These are phyloP conservation scores for Phytopythium sindhum DNA, from an alignment of 352 stramenopile species.

Conservation along the genomic window DNA sequence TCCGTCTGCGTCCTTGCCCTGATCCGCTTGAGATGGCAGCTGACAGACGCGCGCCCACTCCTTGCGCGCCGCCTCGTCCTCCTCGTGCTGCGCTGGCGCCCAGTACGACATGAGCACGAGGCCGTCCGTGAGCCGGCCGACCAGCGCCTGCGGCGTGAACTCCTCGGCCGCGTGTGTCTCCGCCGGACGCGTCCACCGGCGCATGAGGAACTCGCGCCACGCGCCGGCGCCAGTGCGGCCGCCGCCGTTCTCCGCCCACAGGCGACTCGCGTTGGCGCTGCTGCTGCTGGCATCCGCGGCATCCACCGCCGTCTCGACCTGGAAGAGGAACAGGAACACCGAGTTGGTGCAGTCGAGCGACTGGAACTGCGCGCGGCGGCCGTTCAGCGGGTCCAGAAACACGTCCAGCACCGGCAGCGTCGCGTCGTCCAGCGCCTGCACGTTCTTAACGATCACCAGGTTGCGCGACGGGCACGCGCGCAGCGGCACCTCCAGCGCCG, in stretches of 20 bases:
- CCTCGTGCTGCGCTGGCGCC: not conserved
- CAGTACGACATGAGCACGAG: conserved; percentile 20
- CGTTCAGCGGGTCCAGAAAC: conserved; percentile 70
- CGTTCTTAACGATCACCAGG: conserved; percentile 49
- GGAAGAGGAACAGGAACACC: conserved; percentile 63
- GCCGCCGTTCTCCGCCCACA: conserved; percentile 2
- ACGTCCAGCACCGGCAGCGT: conserved; percentile 58
- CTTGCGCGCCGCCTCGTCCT: not conserved
- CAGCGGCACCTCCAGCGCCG: conserved; percentile 29
- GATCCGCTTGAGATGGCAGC: not conserved
- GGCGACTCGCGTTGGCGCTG: conserved; percentile 8
- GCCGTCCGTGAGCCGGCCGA: conserved; percentile 47
- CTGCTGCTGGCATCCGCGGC: not conserved
- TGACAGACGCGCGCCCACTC: not conserved
- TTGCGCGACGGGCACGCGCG: conserved; percentile 41
- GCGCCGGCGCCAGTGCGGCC: conserved; percentile 1
- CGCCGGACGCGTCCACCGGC: conserved; percentile 34
- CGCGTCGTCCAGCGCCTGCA: conserved; percentile 39
- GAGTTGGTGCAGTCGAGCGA: conserved; percentile 51
- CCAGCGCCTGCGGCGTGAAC: conserved; percentile 70
- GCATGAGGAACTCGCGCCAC: conserved; percentile 63
- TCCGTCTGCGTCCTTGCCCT: not conserved
- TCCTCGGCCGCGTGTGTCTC: conserved; percentile 26
- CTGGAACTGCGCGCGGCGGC: conserved; percentile 58
- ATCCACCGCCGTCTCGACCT: conserved; percentile 11